A percentile compares a stretch with the other conserved stretches of the same genome.
Evolutionary conservation across 805 yeast genomes (phyloP).

Genomic region (Candida chauliodis): DNA sequence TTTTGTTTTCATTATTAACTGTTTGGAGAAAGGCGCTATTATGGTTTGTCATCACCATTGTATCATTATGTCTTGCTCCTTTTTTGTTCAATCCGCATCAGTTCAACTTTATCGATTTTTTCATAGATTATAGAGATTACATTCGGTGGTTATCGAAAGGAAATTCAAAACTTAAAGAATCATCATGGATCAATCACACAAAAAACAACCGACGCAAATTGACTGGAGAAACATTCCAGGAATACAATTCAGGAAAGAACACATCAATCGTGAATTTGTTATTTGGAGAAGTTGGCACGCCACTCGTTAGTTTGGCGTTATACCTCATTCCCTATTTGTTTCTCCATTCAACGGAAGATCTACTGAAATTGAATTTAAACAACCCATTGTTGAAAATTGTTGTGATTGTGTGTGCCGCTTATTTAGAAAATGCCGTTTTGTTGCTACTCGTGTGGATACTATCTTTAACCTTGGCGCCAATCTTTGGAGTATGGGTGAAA

Average conservation of each 20-base stretch:
- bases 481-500: constrained; percentile 27
- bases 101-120: constrained; percentile 44
- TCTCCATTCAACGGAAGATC: constrained; percentile 87
- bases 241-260: constrained; percentile 6
- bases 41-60: constrained; percentile 53
- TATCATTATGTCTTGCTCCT: constrained; percentile 47
- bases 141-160: constrained; percentile 80
- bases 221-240: constrained; percentile 20
- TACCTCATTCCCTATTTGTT: constrained; percentile 67
- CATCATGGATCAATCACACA: constrained; percentile 78
- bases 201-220: constrained; percentile 19
- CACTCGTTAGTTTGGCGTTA: constrained; percentile 13
- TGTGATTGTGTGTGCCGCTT: constrained; percentile 50
- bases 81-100: constrained; percentile 54
- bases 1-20: constrained; percentile 71
- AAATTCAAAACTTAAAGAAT: constrained; percentile 57
- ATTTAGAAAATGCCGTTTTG: constrained; percentile 34
- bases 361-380: constrained; percentile 32
- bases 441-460: constrained; percentile 30
- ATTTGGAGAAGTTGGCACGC: constrained; percentile 16
- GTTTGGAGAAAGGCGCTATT: constrained; percentile 77
- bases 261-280: constrained; percentile 14
- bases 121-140: constrained; percentile 47
- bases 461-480: constrained; percentile 37
- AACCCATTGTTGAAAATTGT: constrained; percentile 58